Evolutionary conservation across 805 yeast species (phyloP), one percentile per base, ranked within the genome.

Genomic region (Yarrowia phangngaensis): DNA sequence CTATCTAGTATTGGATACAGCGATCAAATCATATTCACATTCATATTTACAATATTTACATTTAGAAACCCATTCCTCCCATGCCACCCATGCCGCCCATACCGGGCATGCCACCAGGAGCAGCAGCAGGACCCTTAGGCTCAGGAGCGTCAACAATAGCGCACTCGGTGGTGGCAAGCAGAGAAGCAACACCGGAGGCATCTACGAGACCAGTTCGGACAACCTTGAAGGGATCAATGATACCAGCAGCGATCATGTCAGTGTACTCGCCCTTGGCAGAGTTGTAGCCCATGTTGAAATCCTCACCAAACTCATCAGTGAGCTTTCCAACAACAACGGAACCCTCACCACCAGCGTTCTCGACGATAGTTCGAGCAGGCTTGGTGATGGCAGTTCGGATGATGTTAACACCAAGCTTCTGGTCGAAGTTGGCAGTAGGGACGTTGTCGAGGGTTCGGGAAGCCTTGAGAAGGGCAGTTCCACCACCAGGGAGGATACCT

Each of bases 401-500:
- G 69, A 88, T 86, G 58, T 85, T 85, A 56, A 92, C 94, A 71
- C 98, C 98, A 57, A 90, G 78, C 71, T 84, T 85, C 72, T 89
- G 96, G 73, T 92, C 97, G 64, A 92, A 92, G 80, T 92, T 92
- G 26, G 74, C 83, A 54, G 84, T 77, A 67, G 79, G 74, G 55
- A 85, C 80, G 16, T 67, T 72, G 56, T 79, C 87, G 61, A 92
- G 76, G 54, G 80, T 68, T 60, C 79, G 75, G 48, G 94, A 78
- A 45, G 97, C 97, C 78, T 92, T 92, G 63, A 87, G 76, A 64
- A 92, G 76, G 52, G 98, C 98, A 58, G 97, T 87, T 72, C 98
- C 98, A 68, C 98, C 98, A 73, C 98, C 98, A 64, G 98, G 98
- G 58, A 92, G 77, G 65, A 92, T 88, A 72, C 98, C 98, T 71